Evolutionary conservation across 805 yeast species (phyloP).

Genomic region (Kodamaea kaohsiungensis): DNA sequence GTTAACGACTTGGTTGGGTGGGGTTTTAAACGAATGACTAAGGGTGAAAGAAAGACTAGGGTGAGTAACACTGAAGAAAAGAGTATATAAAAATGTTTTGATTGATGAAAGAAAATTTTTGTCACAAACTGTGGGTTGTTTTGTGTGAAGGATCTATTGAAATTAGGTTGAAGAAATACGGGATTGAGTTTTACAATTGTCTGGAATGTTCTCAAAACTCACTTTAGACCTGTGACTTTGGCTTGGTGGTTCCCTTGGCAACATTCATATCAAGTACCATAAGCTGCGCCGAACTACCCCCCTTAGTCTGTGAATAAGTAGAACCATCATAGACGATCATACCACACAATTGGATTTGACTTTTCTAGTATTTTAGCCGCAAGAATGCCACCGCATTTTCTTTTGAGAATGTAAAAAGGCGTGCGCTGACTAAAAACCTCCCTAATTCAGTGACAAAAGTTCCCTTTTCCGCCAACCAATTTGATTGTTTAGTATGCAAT

Average conservation of each 20-base stretch:
- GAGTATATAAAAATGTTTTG: background rate
- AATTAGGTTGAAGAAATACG: background rate
- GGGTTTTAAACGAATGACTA: conserved; percentile 5
- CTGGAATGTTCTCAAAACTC: too few species aligned
- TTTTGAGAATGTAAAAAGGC: background rate
- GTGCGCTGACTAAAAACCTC: background rate
- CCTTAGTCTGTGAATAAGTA: background rate
- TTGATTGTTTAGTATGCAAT: background rate
- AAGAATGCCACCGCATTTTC: background rate
- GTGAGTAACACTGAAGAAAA: conserved; percentile 9
- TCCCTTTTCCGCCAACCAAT: background rate
- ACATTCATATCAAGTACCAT: too few species aligned
- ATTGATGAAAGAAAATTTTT: background rate
- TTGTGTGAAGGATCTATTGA: background rate
- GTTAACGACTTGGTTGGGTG: background rate
- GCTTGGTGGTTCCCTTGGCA: too few species aligned
- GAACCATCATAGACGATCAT: background rate
- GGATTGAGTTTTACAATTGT: too few species aligned
- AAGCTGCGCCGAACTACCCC: too few species aligned
- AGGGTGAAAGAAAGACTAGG: conserved; percentile 14
- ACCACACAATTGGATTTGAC: background rate
- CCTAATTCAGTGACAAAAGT: background rate
- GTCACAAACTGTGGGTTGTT: background rate
- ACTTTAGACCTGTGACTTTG: too few species aligned
- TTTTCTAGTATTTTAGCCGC: background rate